phyloP scores from a whole-genome alignment of 2,329 filamentous ascomycete species.

The Neofusicoccum umdonicola region DNA sequence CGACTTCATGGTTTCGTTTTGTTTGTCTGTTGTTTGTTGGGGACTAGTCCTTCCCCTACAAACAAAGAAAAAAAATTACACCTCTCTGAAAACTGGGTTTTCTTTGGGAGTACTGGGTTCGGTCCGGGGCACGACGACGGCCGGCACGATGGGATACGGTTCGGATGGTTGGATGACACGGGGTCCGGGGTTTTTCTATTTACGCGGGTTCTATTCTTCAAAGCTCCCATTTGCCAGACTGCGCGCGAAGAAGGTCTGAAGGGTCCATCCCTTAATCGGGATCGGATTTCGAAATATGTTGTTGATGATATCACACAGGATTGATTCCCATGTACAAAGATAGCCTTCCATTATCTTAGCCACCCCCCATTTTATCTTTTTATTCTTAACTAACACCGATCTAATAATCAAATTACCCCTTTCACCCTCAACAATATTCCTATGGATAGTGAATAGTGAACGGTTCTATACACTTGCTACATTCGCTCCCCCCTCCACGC shows the following conservation, averaged over 20 bases:
- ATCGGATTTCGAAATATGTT: neutral
- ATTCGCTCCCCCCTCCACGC: too few species aligned
- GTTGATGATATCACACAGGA: neutral
- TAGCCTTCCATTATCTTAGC: neutral
- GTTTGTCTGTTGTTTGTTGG: neutral
- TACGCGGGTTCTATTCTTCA: neutral
- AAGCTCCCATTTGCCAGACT: neutral
- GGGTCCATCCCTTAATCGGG: neutral
- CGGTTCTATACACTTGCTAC: too few species aligned
- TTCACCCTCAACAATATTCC: neutral
- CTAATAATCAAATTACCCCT: neutral
- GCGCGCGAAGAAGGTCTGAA: neutral
- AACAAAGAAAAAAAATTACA: neutral
- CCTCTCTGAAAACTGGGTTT: neutral
- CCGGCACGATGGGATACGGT: neutral
- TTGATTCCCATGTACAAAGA: conserved; percentile 13
- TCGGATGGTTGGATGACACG: conserved; percentile 1
- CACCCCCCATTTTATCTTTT: neutral
- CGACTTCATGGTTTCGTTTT: neutral
- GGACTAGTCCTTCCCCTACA: neutral
- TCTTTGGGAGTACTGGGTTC: neutral
- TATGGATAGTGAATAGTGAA: too few species aligned
- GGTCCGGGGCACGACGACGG: neutral
- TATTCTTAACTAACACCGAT: neutral
- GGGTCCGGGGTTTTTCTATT: neutral